These are phyloP conservation scores for Xylaria sp. DNA, from an alignment of 2,329 filamentous ascomycete species.

Conservation along the genomic window DNA sequence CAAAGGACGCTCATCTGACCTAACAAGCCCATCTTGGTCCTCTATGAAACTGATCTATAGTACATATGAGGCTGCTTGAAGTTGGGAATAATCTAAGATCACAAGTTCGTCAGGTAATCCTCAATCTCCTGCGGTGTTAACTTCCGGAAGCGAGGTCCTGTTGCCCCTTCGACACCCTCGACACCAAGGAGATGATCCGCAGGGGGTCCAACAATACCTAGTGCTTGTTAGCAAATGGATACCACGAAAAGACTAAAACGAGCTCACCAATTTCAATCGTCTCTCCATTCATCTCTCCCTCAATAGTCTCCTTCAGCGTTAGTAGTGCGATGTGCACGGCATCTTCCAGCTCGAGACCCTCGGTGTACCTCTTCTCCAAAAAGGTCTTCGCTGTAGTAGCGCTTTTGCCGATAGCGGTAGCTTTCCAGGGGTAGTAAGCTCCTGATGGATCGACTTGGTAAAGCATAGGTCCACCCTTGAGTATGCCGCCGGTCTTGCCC, in stretches of 20 bases:
- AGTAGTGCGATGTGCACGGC: slow-evolving; percentile 97
- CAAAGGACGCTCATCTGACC: slow-evolving; percentile 42
- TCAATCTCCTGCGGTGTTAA: slow-evolving; percentile 98
- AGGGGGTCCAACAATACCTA: slow-evolving; percentile 93
- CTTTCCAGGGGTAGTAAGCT: slow-evolving; percentile 99
- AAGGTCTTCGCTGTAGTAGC: slow-evolving; percentile 99
- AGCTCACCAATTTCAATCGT: slow-evolving; percentile 94
- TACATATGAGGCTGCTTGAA: slow-evolving; percentile 55
- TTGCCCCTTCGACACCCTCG: slow-evolving; percentile 86
- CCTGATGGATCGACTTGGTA: slow-evolving; percentile 99
- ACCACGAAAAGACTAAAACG: background rate
- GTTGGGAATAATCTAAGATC: slow-evolving; percentile 54
- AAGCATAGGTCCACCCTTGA: slow-evolving; percentile 95
- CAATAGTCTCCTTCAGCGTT: slow-evolving; percentile 98
- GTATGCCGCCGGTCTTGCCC: slow-evolving; percentile 92
- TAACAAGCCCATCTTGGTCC: slow-evolving; percentile 51
- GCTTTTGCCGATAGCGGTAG: slow-evolving; percentile 98
- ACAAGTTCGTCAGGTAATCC: slow-evolving; percentile 99
- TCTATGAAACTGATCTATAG: slow-evolving; percentile 60
- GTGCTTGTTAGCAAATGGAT: slow-evolving; percentile 44
- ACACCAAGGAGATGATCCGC: slow-evolving; percentile 93
- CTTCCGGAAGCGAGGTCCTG: slow-evolving; percentile 91
- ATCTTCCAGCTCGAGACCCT: slow-evolving; percentile 96
- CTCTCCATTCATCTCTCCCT: slow-evolving; percentile 99
- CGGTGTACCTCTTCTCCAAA: slow-evolving; percentile 98